A percentile compares a stretch with the other conserved stretches of the same genome.
These are phyloP conservation scores for Salvia hispanica DNA, from an alignment of 257 asterid genomes.

Conservation along the genomic window DNA sequence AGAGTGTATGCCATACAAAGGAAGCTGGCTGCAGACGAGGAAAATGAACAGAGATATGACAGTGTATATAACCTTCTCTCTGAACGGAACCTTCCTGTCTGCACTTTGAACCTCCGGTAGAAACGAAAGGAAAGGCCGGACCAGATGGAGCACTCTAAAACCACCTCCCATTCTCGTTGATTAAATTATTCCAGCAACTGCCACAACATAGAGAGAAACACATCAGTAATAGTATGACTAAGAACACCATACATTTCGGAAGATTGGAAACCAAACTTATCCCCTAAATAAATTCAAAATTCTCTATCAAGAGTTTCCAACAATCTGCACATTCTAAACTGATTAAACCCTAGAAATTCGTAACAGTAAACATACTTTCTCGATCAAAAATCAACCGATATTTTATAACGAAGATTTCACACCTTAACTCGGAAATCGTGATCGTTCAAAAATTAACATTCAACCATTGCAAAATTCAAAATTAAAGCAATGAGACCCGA, in stretches of 20 bases:
- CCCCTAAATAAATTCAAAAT: background rate
- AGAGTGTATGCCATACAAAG: constrained; percentile 84
- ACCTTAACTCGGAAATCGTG: constrained; percentile 4
- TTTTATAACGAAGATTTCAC: background rate
- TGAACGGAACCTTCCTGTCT: constrained; percentile 78
- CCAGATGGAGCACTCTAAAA: constrained; percentile 79
- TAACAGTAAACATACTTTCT: background rate
- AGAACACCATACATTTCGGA: background rate
- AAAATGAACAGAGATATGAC: constrained; percentile 78
- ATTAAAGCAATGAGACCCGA: background rate
- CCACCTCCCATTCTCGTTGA: constrained; percentile 72
- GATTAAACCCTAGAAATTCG: constrained; percentile 13
- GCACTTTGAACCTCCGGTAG: constrained; percentile 88
- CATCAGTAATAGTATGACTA: constrained; percentile 14
- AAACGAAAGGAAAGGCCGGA: constrained; percentile 78
- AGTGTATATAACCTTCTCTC: constrained; percentile 84
- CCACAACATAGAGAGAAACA: constrained; percentile 6
- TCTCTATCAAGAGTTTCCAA: background rate
- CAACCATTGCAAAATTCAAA: background rate
- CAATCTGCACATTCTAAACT: background rate
- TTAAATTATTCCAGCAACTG: constrained; percentile 35
- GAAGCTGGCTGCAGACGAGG: constrained; percentile 85
- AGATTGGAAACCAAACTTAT: constrained; percentile 2
- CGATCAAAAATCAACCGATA: background rate
- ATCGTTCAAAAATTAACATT: background rate